Base-by-base conservation (phyloP, 2,329 filamentous ascomycete genomes). In the Elsinoe fawcettii region DNA sequence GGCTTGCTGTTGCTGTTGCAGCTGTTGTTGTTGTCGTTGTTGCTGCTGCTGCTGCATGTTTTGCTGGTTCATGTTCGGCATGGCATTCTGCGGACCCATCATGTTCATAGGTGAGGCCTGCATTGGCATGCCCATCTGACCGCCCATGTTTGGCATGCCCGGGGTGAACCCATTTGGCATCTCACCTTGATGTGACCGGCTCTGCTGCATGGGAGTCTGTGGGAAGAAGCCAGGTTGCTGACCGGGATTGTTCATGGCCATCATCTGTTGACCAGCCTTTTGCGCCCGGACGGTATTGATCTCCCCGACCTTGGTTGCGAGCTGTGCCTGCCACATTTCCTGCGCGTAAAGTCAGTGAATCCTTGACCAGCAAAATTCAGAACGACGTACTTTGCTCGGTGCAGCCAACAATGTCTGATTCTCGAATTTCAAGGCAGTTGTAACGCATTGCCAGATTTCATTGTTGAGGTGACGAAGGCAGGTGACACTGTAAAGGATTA, bases 21-120 rank as follows among this genome's bases (percentile, higher is more conserved):
- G 46, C 62, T 67, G 66, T 57, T 67, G 69, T 37, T 60, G 62
- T 27, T 60, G 59, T 37, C 56, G 53, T 60, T 62, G 57, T 62
- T 60, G 34, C 14, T 37, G 34, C 34, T 37, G 63, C 68, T 60
- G 56, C 9, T 54, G 44, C 37, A 61, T 64, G 39, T 66, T 64
- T 44, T 67, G 68, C 6, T 59, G 63, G 56, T 66, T 65, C 14
- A 65, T 53, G 36, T 57, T 65, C 63, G 11, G 60, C 56, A 57
- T 57, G 9, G 32, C 27, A 12, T 18, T 25, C 22, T 60, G 60
- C 47, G 54, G 56, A 20, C 54, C 44, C 56, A 53, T 53, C 49
- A 65, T 61, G 36, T 71, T 69, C 44, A 80, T 75, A 0, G 77
- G 73, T 2, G 77, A 78, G 3, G 73, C 65, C 61, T 80, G 78